These are phyloP conservation scores for Carex cristatella DNA, from an alignment of 176 grass and related monocot genomes.

Conservation along the genomic window DNA sequence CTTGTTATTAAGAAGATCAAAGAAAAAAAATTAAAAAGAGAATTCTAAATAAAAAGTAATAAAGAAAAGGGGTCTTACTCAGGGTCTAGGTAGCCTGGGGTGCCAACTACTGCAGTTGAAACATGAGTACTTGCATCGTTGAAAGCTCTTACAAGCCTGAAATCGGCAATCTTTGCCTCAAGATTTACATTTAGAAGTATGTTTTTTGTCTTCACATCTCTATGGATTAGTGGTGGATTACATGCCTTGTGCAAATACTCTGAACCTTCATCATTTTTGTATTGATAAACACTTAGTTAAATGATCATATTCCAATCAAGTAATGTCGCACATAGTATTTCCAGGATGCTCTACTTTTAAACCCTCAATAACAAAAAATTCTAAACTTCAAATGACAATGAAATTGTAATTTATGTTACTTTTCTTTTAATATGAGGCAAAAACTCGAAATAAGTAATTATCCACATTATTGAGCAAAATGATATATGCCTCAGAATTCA, in stretches of 20 bases:
- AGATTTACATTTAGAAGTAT: slow-evolving; percentile 39
- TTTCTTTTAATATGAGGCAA: background rate
- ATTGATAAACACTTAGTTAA: background rate
- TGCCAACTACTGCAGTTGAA: slow-evolving; percentile 33
- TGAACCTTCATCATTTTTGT: slow-evolving; percentile 19
- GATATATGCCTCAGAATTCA: background rate
- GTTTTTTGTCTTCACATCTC: slow-evolving; percentile 53
- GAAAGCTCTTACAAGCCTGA: slow-evolving; percentile 40
- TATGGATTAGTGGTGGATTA: slow-evolving; percentile 31
- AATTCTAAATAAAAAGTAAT: background rate
- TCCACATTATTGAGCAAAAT: background rate
- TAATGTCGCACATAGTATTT: too few relatives aligned
- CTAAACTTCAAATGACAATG: background rate
- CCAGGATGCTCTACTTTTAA: background rate
- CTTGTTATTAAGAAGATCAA: background rate
- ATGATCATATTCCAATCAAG: background rate
- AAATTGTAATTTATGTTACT: background rate
- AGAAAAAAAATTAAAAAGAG: background rate
- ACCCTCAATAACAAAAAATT: background rate
- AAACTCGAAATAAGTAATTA: background rate
- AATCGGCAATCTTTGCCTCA: slow-evolving; percentile 50
- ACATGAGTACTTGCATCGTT: slow-evolving; percentile 26
- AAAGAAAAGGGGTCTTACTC: slow-evolving; percentile 32
- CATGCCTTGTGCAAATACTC: slow-evolving; percentile 49
- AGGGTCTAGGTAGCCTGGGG: slow-evolving; percentile 44